A percentile compares a stretch with the other conserved stretches of the same genome.
Conservation (phyloP, 2,329 filamentous ascomycete genomes). For the Pyrenophora seminiperda region DNA sequence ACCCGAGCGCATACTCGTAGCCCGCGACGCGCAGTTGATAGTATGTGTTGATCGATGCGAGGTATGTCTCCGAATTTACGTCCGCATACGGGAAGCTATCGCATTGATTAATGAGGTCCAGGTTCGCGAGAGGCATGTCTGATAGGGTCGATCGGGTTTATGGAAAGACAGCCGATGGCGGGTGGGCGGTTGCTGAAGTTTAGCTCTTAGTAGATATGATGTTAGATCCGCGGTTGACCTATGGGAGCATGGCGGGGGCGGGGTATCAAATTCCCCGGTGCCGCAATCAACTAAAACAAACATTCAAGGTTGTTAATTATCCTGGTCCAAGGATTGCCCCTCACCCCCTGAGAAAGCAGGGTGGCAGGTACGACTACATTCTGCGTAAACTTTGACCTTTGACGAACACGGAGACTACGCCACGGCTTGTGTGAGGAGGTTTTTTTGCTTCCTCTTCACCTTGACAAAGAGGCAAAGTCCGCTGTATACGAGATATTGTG, state of each 20-base stretch:
- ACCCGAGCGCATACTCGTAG: slow-evolving; percentile 65
- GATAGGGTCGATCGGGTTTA: background rate
- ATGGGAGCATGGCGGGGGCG: slow-evolving; percentile 31
- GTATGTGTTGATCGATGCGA: slow-evolving; percentile 59
- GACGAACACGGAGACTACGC: no score
- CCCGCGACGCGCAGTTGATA: slow-evolving; percentile 70
- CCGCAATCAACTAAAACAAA: background rate
- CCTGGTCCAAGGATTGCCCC: no score
- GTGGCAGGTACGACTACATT: no score
- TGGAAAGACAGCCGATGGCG: background rate
- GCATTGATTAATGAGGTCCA: slow-evolving; percentile 63
- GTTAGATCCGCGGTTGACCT: slow-evolving; percentile 16
- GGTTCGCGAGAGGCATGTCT: slow-evolving; percentile 52
- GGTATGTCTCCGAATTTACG: slow-evolving; percentile 60
- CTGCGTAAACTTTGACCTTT: no score
- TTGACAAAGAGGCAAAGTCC: no score
- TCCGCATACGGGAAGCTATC: slow-evolving; percentile 81
- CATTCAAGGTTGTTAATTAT: background rate
- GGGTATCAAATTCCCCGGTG: slow-evolving; percentile 16
- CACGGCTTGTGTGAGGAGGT: no score
- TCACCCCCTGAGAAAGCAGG: no score
- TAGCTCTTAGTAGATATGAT: no score
- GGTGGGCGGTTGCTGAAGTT: no score
- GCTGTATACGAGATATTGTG: no score
- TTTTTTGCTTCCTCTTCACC: no score